Evolutionary conservation across 805 yeast species (phyloP).

Genomic region (Suhomyces pyralidae): DNA sequence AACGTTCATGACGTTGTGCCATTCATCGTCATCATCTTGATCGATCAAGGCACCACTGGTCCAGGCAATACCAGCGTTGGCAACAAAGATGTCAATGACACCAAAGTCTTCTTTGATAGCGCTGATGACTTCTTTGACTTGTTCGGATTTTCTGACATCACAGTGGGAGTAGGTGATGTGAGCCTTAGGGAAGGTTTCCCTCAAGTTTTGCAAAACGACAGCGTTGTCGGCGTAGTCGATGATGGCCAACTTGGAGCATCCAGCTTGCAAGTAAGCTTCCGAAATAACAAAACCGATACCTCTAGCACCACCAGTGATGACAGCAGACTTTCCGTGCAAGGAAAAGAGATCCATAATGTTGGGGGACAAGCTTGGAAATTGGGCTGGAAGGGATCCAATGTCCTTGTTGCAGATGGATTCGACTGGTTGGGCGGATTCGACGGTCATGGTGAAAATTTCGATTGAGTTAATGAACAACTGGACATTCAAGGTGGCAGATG

Average conservation of each 20-base stretch:
- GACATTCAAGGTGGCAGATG: not conserved
- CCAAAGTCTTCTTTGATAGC: constrained; percentile 31
- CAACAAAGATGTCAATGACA: constrained; percentile 42
- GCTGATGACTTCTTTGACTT: constrained; percentile 33
- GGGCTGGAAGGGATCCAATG: constrained; percentile 39
- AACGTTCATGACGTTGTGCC: constrained; percentile 70
- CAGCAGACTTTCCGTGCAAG: constrained; percentile 31
- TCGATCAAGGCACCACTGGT: constrained; percentile 40
- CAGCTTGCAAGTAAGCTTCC: constrained; percentile 40
- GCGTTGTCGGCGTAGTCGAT: constrained; percentile 37
- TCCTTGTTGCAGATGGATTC: constrained; percentile 29
- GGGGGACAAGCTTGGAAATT: constrained; percentile 26
- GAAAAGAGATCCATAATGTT: constrained; percentile 29
- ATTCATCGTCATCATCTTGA: constrained; percentile 51
- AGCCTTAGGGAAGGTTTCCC: constrained; percentile 28
- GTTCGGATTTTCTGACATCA: constrained; percentile 39
- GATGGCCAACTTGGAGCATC: constrained; percentile 34
- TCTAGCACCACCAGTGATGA: constrained; percentile 38
- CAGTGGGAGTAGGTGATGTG: constrained; percentile 31
- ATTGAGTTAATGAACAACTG: not conserved
- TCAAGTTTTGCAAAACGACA: constrained; percentile 24
- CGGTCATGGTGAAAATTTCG: constrained; percentile 20
- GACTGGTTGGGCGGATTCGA: constrained; percentile 16
- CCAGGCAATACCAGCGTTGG: constrained; percentile 51
- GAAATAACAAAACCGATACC: constrained; percentile 37